A percentile compares a stretch with the other conserved stretches of the same genome.
Evolutionary conservation across 257 asterid genomes (phyloP).

Genomic region (Ehretia macrophylla): DNA sequence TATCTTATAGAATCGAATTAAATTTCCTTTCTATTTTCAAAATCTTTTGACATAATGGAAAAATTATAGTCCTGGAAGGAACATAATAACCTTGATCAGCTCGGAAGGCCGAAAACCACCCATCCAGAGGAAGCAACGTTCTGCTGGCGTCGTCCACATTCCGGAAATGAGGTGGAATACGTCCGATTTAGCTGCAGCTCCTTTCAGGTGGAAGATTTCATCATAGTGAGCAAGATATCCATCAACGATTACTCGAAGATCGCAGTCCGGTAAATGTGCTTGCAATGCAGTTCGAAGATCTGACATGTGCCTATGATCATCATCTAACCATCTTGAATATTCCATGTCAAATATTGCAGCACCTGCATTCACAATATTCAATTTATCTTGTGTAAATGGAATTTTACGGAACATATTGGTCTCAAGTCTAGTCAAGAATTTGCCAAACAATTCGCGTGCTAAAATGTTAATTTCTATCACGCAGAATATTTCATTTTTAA

Average conservation of each 20-base stretch:
- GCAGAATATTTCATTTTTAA: no score
- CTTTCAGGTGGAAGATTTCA: slow-evolving; percentile 66
- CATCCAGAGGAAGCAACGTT: slow-evolving; percentile 94
- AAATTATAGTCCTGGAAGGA: not conserved
- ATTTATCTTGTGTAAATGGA: not conserved
- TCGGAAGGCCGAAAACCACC: slow-evolving; percentile 95
- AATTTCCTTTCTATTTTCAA: no score
- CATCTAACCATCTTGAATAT: slow-evolving; percentile 88
- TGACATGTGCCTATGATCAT: slow-evolving; percentile 70
- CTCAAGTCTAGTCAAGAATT: no score
- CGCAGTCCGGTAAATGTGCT: slow-evolving; percentile 66
- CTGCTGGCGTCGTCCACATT: slow-evolving; percentile 85
- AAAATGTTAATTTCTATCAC: no score
- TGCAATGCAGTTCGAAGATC: slow-evolving; percentile 85
- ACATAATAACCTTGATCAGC: slow-evolving; percentile 57
- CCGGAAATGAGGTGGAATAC: slow-evolving; percentile 84
- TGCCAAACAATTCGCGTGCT: no score
- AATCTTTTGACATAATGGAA: no score
- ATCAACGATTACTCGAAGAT: slow-evolving; percentile 64
- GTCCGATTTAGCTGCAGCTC: slow-evolving; percentile 77
- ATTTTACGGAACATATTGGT: not conserved
- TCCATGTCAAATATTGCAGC: slow-evolving; percentile 93
- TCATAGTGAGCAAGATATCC: slow-evolving; percentile 75
- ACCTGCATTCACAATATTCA: slow-evolving; percentile 31
- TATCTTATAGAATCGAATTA: no score